Conservation (phyloP, 306 rosid genomes). For the Cucumis melo region DNA sequence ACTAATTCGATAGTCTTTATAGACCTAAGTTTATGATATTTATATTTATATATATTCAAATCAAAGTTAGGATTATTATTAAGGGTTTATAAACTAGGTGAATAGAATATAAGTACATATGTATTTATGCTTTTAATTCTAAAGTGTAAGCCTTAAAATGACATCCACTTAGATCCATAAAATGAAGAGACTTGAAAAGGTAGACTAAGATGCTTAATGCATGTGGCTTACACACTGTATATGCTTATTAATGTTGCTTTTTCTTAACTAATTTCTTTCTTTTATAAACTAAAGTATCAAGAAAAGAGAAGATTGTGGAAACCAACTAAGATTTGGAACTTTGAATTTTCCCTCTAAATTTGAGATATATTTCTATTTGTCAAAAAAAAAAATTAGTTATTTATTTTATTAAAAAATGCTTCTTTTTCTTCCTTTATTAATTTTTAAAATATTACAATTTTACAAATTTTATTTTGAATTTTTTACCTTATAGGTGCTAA, state of each 20-base stretch:
- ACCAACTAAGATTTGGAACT: not conserved
- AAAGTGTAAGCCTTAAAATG: slow-evolving; percentile 2
- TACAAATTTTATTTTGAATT: no score
- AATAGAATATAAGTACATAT: not conserved
- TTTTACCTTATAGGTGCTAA: no score
- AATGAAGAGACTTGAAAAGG: slow-evolving; percentile 9
- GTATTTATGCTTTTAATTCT: not conserved
- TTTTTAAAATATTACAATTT: no score
- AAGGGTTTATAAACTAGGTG: not conserved
- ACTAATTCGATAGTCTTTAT: not conserved
- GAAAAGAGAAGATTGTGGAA: slow-evolving; percentile 6
- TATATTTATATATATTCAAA: not conserved
- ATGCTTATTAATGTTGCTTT: slow-evolving; percentile 5
- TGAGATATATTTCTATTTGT: not conserved
- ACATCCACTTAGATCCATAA: slow-evolving; percentile 19
- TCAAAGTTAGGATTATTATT: not conserved
- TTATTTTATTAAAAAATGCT: no score
- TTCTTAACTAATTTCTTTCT: not conserved
- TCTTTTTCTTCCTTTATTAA: no score
- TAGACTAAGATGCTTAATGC: slow-evolving; percentile 34
- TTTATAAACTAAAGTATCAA: not conserved
- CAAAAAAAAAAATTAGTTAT: no score
- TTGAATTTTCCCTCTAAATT: not conserved
- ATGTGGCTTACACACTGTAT: slow-evolving; percentile 32
- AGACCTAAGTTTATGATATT: not conserved